Percentiles rank a stretch among this genome's conserved stretches.
Conservation (phyloP, 805 yeast genomes). For the Jamesozyma jinghongensis region DNA sequence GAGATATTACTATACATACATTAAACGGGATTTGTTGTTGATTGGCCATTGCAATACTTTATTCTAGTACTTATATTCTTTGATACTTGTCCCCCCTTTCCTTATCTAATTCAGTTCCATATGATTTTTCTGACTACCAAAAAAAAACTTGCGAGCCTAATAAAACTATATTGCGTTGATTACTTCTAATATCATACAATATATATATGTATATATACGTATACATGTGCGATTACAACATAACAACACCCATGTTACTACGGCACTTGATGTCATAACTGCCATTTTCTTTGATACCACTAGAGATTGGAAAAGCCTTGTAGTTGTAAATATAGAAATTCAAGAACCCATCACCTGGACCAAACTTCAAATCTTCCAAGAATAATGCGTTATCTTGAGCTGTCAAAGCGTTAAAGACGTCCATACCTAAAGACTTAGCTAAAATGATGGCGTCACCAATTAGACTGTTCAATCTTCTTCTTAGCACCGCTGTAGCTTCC, state of each 20-base stretch:
- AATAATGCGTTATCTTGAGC: conserved; percentile 83
- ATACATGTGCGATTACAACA: conserved; percentile 40
- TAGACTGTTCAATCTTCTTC: conserved; percentile 50
- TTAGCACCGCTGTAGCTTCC: conserved; percentile 37
- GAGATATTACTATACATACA: conserved; percentile 12
- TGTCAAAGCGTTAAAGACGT: conserved; percentile 89
- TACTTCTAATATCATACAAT: background rate
- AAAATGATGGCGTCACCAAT: conserved; percentile 69
- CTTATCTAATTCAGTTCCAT: too few relatives aligned
- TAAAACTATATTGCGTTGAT: too few relatives aligned
- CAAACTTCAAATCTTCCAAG: conserved; percentile 75
- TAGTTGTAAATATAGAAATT: conserved; percentile 91
- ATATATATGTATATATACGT: background rate
- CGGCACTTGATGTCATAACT: conserved; percentile 43
- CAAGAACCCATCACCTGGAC: conserved; percentile 86
- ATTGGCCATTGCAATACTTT: too few relatives aligned
- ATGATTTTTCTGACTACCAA: too few relatives aligned
- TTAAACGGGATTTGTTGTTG: conserved; percentile 16
- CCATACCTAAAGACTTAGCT: conserved; percentile 58
- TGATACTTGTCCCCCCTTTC: too few relatives aligned
- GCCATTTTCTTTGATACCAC: conserved; percentile 61
- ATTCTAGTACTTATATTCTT: too few relatives aligned
- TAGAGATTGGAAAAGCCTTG: conserved; percentile 66
- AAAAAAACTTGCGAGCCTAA: too few relatives aligned
- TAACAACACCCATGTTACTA: conserved; percentile 86